phyloP scores from a whole-genome alignment of 257 asterid genomes.

The Solanum gandarillasii region DNA sequence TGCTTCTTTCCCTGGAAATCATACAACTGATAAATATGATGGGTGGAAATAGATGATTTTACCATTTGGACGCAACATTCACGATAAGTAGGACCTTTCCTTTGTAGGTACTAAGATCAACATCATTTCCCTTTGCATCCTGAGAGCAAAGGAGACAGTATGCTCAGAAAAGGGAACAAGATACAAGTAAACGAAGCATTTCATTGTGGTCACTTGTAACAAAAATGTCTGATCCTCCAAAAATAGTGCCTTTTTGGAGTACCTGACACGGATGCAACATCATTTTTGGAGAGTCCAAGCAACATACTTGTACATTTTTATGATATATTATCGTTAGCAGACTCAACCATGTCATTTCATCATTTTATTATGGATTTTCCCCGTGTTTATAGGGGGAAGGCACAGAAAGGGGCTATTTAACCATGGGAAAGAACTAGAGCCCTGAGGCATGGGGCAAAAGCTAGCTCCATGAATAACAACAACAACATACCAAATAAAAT shows the following conservation, averaged over 20 bases:
- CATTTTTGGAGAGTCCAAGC: not conserved
- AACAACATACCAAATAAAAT: not conserved
- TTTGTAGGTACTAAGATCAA: constrained; percentile 42
- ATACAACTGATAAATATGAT: too few species aligned
- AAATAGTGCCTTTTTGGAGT: not conserved
- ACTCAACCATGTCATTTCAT: not conserved
- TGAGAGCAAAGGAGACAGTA: constrained; percentile 7
- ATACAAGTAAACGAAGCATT: not conserved
- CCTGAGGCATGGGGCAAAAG: not conserved
- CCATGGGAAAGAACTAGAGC: not conserved
- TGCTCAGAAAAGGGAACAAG: not conserved
- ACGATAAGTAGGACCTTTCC: constrained; percentile 54
- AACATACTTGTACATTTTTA: not conserved
- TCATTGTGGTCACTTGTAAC: not conserved
- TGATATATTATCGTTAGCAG: not conserved
- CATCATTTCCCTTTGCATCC: constrained; percentile 43
- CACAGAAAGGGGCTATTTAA: not conserved
- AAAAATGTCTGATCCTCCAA: not conserved
- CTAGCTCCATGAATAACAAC: not conserved
- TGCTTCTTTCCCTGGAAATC: too few species aligned
- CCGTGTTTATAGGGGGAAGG: not conserved
- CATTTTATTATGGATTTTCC: not conserved
- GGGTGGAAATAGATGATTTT: not conserved
- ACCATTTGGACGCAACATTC: constrained; percentile 84
- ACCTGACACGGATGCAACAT: not conserved